Conservation (phyloP, 768 basidiomycete genomes). For the Tephrocybe sp. region DNA sequence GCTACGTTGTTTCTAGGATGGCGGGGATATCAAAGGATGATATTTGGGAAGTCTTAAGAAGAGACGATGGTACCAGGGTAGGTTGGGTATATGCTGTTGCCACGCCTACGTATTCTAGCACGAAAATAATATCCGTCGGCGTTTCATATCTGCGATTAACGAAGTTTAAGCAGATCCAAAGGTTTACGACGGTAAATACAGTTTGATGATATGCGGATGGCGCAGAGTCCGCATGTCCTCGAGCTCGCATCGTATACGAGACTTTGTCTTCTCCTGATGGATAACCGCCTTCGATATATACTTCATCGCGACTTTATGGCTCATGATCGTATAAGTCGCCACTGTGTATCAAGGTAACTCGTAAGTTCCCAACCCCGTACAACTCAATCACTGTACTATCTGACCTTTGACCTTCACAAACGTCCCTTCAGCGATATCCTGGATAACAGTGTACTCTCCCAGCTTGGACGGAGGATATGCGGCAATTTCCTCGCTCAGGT, state of each 20-base stretch:
- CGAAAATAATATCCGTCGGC: slow-evolving; percentile 95
- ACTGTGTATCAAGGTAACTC: too few relatives aligned
- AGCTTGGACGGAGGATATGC: slow-evolving; percentile 66
- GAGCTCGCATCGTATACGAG: slow-evolving; percentile 90
- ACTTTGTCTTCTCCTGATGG: slow-evolving; percentile 86
- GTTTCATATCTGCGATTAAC: slow-evolving; percentile 69
- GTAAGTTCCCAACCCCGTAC: slow-evolving; percentile 10
- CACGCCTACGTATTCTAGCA: slow-evolving; percentile 93
- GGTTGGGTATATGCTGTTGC: too few relatives aligned
- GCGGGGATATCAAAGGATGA: too few relatives aligned
- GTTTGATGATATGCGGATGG: slow-evolving; percentile 97
- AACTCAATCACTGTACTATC: not conserved
- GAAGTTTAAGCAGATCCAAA: slow-evolving; percentile 11
- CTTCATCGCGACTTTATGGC: slow-evolving; percentile 97
- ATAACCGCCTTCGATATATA: slow-evolving; percentile 95
- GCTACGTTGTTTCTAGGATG: too few relatives aligned
- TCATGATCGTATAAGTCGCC: slow-evolving; percentile 91
- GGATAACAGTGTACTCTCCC: slow-evolving; percentile 86
- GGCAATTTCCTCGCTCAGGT: slow-evolving; percentile 25
- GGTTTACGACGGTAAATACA: slow-evolving; percentile 50
- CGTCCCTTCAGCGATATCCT: slow-evolving; percentile 92
- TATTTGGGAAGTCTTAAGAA: too few relatives aligned
- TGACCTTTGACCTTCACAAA: slow-evolving; percentile 99
- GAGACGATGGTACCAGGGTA: too few relatives aligned
- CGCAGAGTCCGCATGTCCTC: slow-evolving; percentile 94